These are phyloP conservation scores for Pseudozyma pruni DNA, from an alignment of 1,284 basidiomycete species.

Conservation along the genomic window DNA sequence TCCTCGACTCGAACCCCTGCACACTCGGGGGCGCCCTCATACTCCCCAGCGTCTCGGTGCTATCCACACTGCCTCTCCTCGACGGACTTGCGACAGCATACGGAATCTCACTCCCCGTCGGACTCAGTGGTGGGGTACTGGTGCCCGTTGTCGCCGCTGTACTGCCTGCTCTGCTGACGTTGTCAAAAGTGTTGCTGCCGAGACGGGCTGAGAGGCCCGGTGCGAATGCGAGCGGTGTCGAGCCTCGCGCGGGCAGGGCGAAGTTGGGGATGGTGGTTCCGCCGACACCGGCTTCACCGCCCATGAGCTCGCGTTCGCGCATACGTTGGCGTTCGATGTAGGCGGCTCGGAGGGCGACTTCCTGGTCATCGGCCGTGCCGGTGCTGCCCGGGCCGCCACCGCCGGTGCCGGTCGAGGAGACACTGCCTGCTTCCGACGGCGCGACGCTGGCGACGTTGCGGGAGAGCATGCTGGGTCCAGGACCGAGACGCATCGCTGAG, in stretches of 20 bases:
- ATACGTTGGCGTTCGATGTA: constrained; percentile 62
- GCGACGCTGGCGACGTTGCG: constrained; percentile 52
- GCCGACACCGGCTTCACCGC: constrained; percentile 61
- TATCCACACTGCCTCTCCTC: constrained; percentile 41
- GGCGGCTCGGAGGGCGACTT: constrained; percentile 42
- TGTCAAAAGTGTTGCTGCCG: constrained; percentile 23
- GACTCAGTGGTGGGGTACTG: constrained; percentile 44
- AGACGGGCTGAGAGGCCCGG: constrained; percentile 43
- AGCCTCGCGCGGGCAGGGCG: constrained; percentile 26
- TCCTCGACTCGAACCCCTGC: constrained; percentile 42
- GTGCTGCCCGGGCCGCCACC: constrained; percentile 37
- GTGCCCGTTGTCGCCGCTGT: constrained; percentile 58
- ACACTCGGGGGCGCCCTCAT: constrained; percentile 46
- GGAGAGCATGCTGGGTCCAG: constrained; percentile 41
- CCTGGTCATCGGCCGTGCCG: constrained; percentile 51
- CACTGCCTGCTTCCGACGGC: constrained; percentile 59
- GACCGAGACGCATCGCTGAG: constrained; percentile 27
- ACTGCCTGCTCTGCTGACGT: constrained; percentile 54
- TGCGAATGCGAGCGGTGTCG: constrained; percentile 39
- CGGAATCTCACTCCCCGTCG: constrained; percentile 44
- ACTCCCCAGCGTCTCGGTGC: constrained; percentile 47
- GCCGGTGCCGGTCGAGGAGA: constrained; percentile 39
- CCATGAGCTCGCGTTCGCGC: constrained; percentile 58
- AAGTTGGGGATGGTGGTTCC: constrained; percentile 47
- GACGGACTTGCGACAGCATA: constrained; percentile 43